Base-by-base conservation (phyloP, 2,329 filamentous ascomycete genomes). In the Sclerotinia borealis region DNA sequence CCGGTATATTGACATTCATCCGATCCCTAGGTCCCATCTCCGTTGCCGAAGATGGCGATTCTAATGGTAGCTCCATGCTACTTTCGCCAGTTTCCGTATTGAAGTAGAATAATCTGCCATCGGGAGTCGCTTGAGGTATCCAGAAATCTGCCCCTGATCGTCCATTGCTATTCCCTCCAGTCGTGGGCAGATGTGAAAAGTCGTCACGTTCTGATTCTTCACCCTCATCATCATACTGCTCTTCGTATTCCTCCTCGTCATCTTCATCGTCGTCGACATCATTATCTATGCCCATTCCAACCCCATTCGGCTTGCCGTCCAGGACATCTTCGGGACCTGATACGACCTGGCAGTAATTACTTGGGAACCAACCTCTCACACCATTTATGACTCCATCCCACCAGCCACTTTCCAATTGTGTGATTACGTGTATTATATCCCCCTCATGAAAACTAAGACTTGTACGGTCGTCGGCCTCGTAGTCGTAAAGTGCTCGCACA, bases 341-440 rank as follows among this genome's bases (percentile, higher is more conserved):
- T 71, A 98, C 89, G 67, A 95, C 86, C 69, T 92, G 88, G 79
- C 95, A 98, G 79, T 99, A 99, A 77, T 99, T 99, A 81, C 93
- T 98, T 43, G 95, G 95, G 76, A 99, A 99, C 95, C 95, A 99
- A 75, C 95, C 95, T 75, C 95, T 88, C 70, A 96, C 90, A 64
- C 93, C 92, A 73, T 97, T 95, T 75, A 99, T 96, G 63, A 99
- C 92, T 55, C 95, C 95, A 79, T 99, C 95, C 95, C 95, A 99
- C 95, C 95, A 99, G 63, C 95, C 95, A 73, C 93, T 98, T 77
- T 99, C 95, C 63, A 98, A 83, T 78, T 97, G 93, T 60, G 95
- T 99, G 72, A 99, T 93, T 71, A 99, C 95, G 79, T 98, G 93
- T 72, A 99, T 99, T 70, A 98, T 87, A 78, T 99, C 95, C 73